Conservation (phyloP, 352 stramenopile species). For the Pythium monospermum region DNA sequence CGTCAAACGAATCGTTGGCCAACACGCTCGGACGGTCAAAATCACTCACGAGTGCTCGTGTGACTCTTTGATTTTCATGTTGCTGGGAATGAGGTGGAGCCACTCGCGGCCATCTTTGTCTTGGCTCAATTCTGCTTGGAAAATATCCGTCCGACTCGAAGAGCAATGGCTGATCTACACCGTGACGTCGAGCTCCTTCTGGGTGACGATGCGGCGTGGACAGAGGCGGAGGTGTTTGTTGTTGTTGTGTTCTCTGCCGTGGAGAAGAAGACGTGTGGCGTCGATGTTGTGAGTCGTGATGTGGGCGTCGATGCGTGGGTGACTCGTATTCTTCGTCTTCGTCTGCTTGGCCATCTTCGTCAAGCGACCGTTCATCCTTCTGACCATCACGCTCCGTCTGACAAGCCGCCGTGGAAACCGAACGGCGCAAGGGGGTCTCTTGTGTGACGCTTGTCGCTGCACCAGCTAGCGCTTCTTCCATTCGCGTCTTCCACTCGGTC, state of each 20-base stretch:
- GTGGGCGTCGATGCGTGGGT: not conserved
- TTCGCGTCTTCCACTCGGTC: slow-evolving; percentile 54
- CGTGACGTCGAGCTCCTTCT: not conserved
- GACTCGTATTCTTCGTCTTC: not conserved
- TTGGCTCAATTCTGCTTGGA: not conserved
- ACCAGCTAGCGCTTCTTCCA: slow-evolving; percentile 36
- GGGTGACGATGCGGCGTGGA: not conserved
- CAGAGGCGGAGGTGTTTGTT: not conserved
- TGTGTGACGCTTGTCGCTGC: slow-evolving; percentile 19
- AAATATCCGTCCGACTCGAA: no score
- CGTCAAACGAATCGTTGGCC: slow-evolving; percentile 20
- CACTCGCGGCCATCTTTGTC: not conserved
- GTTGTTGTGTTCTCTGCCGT: not conserved
- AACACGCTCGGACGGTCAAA: slow-evolving; percentile 16
- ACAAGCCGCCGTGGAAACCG: slow-evolving; percentile 10
- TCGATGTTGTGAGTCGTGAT: no score
- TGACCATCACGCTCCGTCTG: slow-evolving; percentile 5
- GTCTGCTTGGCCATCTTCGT: not conserved
- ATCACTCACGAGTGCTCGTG: slow-evolving; percentile 8
- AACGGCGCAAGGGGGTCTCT: not conserved
- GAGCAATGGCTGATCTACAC: no score
- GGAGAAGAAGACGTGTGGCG: no score
- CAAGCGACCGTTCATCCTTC: not conserved
- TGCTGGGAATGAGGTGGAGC: no score
- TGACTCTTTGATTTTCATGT: slow-evolving; percentile 9